Base-by-base conservation (phyloP, 176 grass and related monocot species). In the Otatea glauca region DNA sequence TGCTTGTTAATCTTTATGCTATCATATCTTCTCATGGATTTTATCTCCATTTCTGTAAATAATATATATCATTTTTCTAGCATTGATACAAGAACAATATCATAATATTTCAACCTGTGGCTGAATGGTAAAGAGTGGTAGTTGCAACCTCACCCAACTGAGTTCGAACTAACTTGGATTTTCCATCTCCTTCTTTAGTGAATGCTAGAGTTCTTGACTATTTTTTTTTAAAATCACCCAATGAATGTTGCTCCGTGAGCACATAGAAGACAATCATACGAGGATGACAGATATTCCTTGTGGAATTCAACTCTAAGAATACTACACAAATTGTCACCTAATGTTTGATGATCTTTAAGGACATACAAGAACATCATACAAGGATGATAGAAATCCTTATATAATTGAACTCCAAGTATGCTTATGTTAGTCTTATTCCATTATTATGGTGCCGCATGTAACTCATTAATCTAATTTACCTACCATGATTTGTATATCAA, bases 401-500 rank as follows among this genome's bases (percentile, higher is more conserved):
- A 0, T 50, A 35, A 87, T 34, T 58, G 15, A 49, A 69, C 54
- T 74, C 38, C 7, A 81, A 24, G 18, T 45, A 65, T 82, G 24
- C 16, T 82, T 78, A 38, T 72, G 18, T 62, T 79, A 58, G 32
- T 51, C 21, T 35, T 47, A 11, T 84, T 80, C 15, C 27, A 7
- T 75, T 70, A 50, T 21, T 29, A 64, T 6, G 5, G n/a, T 35
- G 49, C 74, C 21, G 6, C 17, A 54, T 85, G 49, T 50, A 81
- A 49, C 42, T 65, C 35, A 60, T 47, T 79, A 41, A 29, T 60
- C 7, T 75, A 70, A 7, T 60, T 15, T 24, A 18, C 7, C 5
- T 76, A 74, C 74, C 21, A 51, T 86, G 20, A 18, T 88, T 63
- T 83, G 17, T 71, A 63, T 65, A 37, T 16, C 35, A 83, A 21